Conservation (phyloP, 2,329 filamentous ascomycete species). For the Cladophialophora immunda region DNA sequence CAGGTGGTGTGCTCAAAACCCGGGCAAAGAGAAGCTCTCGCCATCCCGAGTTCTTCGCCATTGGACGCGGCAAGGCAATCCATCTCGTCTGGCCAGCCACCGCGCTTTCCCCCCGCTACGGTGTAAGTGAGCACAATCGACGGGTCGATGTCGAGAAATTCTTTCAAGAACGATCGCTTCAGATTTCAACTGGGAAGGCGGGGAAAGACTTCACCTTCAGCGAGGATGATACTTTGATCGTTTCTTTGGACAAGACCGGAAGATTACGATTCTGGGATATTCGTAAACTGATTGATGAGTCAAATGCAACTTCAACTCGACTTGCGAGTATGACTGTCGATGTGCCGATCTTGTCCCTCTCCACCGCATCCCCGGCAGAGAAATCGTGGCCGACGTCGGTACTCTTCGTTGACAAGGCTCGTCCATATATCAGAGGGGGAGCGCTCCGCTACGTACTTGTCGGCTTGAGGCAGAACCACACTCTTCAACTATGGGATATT, state of each 20-base stretch:
- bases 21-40: slow-evolving; percentile 87
- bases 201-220: slow-evolving; percentile 99
- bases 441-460: slow-evolving; percentile 95
- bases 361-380: slow-evolving; percentile 84
- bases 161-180: slow-evolving; percentile 83
- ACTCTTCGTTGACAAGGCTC: slow-evolving; percentile 93
- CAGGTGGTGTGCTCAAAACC: slow-evolving; percentile 93
- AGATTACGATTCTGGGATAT: slow-evolving; percentile 99
- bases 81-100: slow-evolving; percentile 77
- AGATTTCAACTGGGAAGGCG: slow-evolving; percentile 96
- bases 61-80: slow-evolving; percentile 95
- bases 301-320: slow-evolving; percentile 54
- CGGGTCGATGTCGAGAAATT: slow-evolving; percentile 87
- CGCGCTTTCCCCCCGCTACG: slow-evolving; percentile 60
- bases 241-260: slow-evolving; percentile 95
- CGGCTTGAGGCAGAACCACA: slow-evolving; percentile 99
- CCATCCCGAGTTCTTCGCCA: slow-evolving; percentile 92
- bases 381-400: slow-evolving; percentile 98
- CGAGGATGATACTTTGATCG: slow-evolving; percentile 92
- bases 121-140: slow-evolving; percentile 60
- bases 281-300: slow-evolving; percentile 71
- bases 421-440: slow-evolving; percentile 87
- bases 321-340: slow-evolving; percentile 75
- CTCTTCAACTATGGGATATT: slow-evolving; percentile 97
- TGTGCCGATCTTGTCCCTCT: slow-evolving; percentile 84